Percentiles rank a stretch among this genome's conserved stretches.
phyloP scores from a whole-genome alignment of 176 grass and related monocot genomes.

The Zoysia japonica region DNA sequence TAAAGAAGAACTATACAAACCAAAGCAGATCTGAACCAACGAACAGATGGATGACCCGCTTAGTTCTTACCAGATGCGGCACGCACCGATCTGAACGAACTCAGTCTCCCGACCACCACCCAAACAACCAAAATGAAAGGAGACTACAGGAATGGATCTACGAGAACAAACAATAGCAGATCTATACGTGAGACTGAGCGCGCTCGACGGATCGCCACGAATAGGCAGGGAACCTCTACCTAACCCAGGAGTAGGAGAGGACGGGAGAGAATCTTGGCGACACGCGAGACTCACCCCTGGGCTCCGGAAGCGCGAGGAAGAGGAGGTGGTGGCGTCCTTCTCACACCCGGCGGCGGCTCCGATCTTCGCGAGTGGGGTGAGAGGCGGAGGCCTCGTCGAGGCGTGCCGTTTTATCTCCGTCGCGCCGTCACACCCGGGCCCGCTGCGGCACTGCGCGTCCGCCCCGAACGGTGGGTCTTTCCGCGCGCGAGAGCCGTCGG shows the following conservation, averaged over 20 bases:
- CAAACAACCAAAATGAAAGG: background rate
- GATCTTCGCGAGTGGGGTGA: slow-evolving; percentile 30
- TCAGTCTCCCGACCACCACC: background rate
- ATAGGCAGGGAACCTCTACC: slow-evolving; percentile 6
- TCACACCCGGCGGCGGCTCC: slow-evolving; percentile 39
- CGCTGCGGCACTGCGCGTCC: background rate
- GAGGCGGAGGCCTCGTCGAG: slow-evolving; percentile 2
- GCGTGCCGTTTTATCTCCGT: slow-evolving; percentile 33
- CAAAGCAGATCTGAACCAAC: background rate
- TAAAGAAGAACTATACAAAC: background rate
- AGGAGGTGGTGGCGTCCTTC: slow-evolving; percentile 17
- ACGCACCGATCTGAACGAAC: slow-evolving; percentile 4
- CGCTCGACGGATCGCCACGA: background rate
- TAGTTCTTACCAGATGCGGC: background rate
- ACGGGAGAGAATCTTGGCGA: background rate
- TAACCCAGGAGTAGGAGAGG: background rate
- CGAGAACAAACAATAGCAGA: background rate
- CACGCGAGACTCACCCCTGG: slow-evolving; percentile 41
- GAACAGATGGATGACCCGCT: background rate
- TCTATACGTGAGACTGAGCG: slow-evolving; percentile 39
- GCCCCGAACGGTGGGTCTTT: background rate
- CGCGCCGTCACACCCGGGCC: slow-evolving; percentile 16
- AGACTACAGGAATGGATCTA: slow-evolving; percentile 19
- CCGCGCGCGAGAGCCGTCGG: slow-evolving; percentile 8
- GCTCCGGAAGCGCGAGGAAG: slow-evolving; percentile 38